Evolutionary conservation across 208 protist species (phyloP).

Genomic region (Crithidia fasciculata): DNA sequence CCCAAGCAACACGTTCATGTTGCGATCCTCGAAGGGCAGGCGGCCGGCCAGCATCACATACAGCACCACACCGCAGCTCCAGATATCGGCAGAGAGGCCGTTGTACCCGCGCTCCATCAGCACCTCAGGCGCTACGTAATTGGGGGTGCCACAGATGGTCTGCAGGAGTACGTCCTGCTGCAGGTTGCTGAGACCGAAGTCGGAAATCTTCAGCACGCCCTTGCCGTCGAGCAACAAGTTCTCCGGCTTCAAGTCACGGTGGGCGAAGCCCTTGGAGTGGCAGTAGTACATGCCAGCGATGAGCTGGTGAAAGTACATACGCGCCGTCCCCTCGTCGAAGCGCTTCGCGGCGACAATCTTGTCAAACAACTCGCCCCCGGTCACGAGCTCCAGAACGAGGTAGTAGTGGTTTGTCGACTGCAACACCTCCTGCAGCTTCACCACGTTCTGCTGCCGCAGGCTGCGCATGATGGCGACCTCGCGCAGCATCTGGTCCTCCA

Average conservation of each 20-base stretch:
- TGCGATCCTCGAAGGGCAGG: constrained; percentile 93
- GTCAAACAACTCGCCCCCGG: constrained; percentile 94
- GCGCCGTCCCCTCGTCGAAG: constrained; percentile 86
- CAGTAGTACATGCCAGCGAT: constrained; percentile 95
- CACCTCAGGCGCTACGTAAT: constrained; percentile 95
- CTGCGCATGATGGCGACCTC: constrained; percentile 90
- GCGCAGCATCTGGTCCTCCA: constrained; percentile 92
- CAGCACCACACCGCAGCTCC: constrained; percentile 96
- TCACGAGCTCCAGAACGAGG: constrained; percentile 90
- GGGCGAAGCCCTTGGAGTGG: constrained; percentile 88
- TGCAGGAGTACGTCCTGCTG: constrained; percentile 82
- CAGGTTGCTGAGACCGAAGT: constrained; percentile 93
- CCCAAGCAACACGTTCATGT: constrained; percentile 90
- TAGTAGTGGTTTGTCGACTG: constrained; percentile 91
- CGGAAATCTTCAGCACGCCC: constrained; percentile 89
- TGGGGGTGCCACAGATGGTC: constrained; percentile 92
- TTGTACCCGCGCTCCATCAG: constrained; percentile 93
- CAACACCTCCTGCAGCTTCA: constrained; percentile 88
- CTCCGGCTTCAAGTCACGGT: constrained; percentile 93
- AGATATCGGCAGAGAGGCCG: constrained; percentile 95
- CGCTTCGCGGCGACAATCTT: constrained; percentile 86
- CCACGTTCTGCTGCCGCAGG: constrained; percentile 84
- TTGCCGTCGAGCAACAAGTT: constrained; percentile 87
- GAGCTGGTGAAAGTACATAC: constrained; percentile 96
- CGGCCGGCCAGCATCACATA: constrained; percentile 95